A percentile compares a stretch with the other conserved stretches of the same genome.
Conservation (phyloP, 352 stramenopile species). For the Globisporangium paroecandrum region DNA sequence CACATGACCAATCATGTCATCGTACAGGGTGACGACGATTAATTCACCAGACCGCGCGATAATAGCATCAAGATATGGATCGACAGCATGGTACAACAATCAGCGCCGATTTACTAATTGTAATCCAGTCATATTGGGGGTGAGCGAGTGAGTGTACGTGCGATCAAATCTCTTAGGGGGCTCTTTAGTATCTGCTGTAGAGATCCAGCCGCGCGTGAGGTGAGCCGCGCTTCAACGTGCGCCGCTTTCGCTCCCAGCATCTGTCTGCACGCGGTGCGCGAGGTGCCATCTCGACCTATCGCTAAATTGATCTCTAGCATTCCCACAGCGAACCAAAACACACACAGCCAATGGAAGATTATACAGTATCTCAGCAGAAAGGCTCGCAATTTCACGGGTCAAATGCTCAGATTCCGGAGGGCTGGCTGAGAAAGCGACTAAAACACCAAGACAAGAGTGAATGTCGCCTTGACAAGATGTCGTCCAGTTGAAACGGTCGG, state of each 20-base stretch:
- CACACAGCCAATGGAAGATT: neutral
- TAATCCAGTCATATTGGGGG: neutral
- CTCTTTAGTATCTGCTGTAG: neutral
- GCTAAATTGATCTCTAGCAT: neutral
- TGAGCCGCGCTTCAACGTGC: neutral
- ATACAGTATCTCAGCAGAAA: neutral
- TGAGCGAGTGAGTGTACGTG: neutral
- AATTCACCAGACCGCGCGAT: neutral
- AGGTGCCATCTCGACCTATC: slow-evolving; percentile 1
- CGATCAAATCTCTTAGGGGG: neutral
- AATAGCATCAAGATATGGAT: neutral
- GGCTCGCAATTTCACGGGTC: no score
- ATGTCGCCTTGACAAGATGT: neutral
- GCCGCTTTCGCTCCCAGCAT: neutral
- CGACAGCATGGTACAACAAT: neutral
- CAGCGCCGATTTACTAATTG: neutral
- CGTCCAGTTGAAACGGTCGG: neutral
- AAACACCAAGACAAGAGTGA: neutral
- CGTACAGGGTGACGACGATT: neutral
- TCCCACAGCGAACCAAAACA: neutral
- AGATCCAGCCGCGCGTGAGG: neutral
- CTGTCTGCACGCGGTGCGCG: neutral
- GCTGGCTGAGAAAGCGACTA: neutral
- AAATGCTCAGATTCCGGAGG: neutral
- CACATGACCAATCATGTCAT: neutral